Percentiles rank a stretch among this genome's conserved stretches.
phyloP scores from a whole-genome alignment of 441 rosid species.

The Sinapis alba region DNA sequence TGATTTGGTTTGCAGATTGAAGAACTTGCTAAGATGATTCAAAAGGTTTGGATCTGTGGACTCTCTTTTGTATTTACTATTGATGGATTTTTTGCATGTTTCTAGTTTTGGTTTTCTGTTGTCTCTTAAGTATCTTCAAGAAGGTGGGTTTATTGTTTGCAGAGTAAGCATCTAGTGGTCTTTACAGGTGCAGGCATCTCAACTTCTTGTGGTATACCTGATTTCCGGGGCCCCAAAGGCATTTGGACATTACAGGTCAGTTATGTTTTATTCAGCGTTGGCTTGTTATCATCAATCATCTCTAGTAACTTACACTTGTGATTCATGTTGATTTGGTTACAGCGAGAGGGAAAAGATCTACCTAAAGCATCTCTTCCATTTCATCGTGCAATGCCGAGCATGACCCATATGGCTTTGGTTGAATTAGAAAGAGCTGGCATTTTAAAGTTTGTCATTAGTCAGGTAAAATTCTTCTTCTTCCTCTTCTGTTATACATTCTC shows the following conservation, averaged over 20 bases:
- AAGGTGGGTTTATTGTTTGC: constrained; percentile 53
- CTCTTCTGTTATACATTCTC: constrained; percentile 10
- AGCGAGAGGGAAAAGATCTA: constrained; percentile 88
- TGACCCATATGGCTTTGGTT: constrained; percentile 97
- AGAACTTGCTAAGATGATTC: constrained; percentile 72
- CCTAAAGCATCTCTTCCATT: constrained; percentile 92
- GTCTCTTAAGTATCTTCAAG: constrained; percentile 30
- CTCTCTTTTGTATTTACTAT: constrained; percentile 14
- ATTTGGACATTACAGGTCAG: constrained; percentile 95
- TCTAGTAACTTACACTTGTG: neutral
- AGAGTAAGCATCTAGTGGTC: constrained; percentile 97
- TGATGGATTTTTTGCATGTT: neutral
- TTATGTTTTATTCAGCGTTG: constrained; percentile 9
- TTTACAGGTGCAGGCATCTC: constrained; percentile 99
- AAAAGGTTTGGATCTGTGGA: constrained; percentile 58
- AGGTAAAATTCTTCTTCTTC: constrained; percentile 49
- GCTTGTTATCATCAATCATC: constrained; percentile 5
- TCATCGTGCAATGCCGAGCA: constrained; percentile 95
- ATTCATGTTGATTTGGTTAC: constrained; percentile 29
- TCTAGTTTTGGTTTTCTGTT: neutral
- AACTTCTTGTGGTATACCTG: constrained; percentile 97
- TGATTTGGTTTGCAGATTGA: constrained; percentile 66
- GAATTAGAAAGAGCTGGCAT: constrained; percentile 88
- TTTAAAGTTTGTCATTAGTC: constrained; percentile 85
- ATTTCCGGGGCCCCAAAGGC: constrained; percentile 96